Conservation (phyloP, 1,139 yeast genomes). For the Insectozyma bohioensis region DNA sequence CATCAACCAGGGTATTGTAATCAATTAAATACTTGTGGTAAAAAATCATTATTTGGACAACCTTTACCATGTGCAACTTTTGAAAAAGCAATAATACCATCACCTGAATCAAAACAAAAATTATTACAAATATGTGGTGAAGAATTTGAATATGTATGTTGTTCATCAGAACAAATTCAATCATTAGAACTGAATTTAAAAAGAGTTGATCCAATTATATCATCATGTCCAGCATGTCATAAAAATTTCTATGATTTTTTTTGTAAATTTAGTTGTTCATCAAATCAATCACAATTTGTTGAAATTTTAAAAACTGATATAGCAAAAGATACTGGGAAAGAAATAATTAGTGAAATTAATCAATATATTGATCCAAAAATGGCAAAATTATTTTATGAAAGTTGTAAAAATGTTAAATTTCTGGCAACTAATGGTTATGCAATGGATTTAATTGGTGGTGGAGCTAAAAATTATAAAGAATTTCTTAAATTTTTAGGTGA, state of each 20-base stretch:
- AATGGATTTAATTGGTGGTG: slow-evolving; percentile 97
- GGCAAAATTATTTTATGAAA: slow-evolving; percentile 70
- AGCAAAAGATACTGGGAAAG: slow-evolving; percentile 52
- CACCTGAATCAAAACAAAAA: slow-evolving; percentile 43
- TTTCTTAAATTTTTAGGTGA: slow-evolving; percentile 90
- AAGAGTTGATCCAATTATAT: slow-evolving; percentile 74
- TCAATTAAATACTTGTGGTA: slow-evolving; percentile 72
- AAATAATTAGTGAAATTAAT: slow-evolving; percentile 69
- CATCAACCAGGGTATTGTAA: slow-evolving; percentile 47
- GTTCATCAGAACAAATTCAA: slow-evolving; percentile 37
- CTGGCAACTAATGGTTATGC: slow-evolving; percentile 95
- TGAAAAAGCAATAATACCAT: slow-evolving; percentile 44
- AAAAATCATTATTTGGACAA: slow-evolving; percentile 73
- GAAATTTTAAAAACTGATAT: slow-evolving; percentile 57
- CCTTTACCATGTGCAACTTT: slow-evolving; percentile 76
- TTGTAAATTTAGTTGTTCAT: slow-evolving; percentile 89
- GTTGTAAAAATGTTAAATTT: slow-evolving; percentile 87
- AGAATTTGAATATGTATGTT: slow-evolving; percentile 52
- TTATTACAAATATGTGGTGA: slow-evolving; percentile 59
- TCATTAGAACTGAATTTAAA: slow-evolving; percentile 52
- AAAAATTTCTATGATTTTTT: slow-evolving; percentile 82
- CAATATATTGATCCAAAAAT: slow-evolving; percentile 58
- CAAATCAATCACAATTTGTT: slow-evolving; percentile 75
- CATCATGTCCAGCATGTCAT: slow-evolving; percentile 94
- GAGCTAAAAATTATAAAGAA: slow-evolving; percentile 70